A percentile compares a stretch with the other conserved stretches of the same genome.
Conservation (phyloP, 768 basidiomycete species). For the Boletus vinaceobasis region DNA sequence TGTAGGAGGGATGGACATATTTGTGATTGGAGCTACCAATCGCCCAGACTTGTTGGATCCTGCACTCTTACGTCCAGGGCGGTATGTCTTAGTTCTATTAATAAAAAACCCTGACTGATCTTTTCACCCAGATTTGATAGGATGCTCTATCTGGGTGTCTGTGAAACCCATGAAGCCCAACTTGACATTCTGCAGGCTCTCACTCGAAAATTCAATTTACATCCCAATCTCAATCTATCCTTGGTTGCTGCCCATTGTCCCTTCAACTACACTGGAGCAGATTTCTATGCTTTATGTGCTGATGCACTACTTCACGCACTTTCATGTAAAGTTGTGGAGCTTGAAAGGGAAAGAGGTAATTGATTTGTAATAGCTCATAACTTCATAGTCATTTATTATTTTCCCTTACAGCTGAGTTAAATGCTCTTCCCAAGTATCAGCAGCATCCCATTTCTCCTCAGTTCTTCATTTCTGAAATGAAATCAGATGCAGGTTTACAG, state of each 20-base stretch:
- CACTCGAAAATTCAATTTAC: conserved; percentile 87
- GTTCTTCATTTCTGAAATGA: conserved; percentile 86
- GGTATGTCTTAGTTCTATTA: conserved; percentile 41
- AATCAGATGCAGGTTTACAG: conserved; percentile 60
- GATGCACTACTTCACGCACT: conserved; percentile 96
- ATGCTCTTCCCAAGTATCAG: conserved; percentile 41
- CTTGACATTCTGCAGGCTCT: conserved; percentile 83
- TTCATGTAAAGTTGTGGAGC: conserved; percentile 75
- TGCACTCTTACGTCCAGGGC: conserved; percentile 82
- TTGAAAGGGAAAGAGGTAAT: conserved; percentile 73
- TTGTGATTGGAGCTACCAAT: conserved; percentile 96
- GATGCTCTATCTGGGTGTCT: conserved; percentile 93
- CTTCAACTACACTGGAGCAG: conserved; percentile 95
- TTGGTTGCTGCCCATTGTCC: conserved; percentile 71
- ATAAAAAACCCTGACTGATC: neutral
- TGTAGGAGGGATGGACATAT: conserved; percentile 66
- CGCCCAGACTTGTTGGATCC: conserved; percentile 89
- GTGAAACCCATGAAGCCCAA: conserved; percentile 81
- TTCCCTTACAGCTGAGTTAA: conserved; percentile 34
- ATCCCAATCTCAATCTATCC: conserved; percentile 60
- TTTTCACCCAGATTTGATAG: conserved; percentile 78
- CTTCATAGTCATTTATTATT: neutral
- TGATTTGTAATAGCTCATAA: neutral
- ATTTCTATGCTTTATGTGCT: conserved; percentile 96
- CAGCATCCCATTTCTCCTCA: conserved; percentile 76